Base-by-base conservation (phyloP, 139 green algal genomes). In the Micractinium conductrix region DNA sequence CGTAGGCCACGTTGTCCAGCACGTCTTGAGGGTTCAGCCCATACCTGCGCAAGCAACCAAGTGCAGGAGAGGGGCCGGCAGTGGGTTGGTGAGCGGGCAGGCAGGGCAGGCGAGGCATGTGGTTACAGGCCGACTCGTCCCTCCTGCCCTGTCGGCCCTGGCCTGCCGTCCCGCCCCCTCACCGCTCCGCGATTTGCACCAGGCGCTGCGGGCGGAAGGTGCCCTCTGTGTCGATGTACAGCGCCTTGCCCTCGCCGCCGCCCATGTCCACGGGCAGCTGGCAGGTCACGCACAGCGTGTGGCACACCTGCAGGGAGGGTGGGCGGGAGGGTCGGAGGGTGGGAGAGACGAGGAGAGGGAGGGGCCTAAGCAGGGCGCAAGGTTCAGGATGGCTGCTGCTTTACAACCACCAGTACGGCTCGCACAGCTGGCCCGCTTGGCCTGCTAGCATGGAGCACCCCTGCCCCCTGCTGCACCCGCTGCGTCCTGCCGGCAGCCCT, bases 211-310 rank as follows among this genome's bases (percentile, higher is more conserved):
- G 96, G 28, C 96, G 88, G 87, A 99, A 99, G 7, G 96, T 98
- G 67, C 96, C 96, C 87, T 99, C 96, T 17, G 97, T 99, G 93
- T 99, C 96, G 69, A 99, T 99, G 92, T 98, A 99, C 80, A 99
- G 91, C 7, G 93, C 96, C 87, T 99, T 99, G 85, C 97, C 97
- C 86, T 99, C 97, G 21, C 92, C 97, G 44, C 97, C 97, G 24
- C 97, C 97, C 84, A 96, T 92, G 48, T 98, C 93, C 30, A 97
- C 89, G 6, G 96, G 94, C 35, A 99, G 88, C 96, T 99, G 96
- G 89, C 95, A 98, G 7, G 95, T 98, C 2, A 99, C 96, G 79
- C 94, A 98, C 5, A 99, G 91, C 3, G 97, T 99, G 86, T 99
- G 97, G 84, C 95, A 99, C 33, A 99, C 86, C 89, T 82, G 75